These are phyloP conservation scores for Coffea humblotiana DNA, from an alignment of 305 asterid species.

Conservation along the genomic window DNA sequence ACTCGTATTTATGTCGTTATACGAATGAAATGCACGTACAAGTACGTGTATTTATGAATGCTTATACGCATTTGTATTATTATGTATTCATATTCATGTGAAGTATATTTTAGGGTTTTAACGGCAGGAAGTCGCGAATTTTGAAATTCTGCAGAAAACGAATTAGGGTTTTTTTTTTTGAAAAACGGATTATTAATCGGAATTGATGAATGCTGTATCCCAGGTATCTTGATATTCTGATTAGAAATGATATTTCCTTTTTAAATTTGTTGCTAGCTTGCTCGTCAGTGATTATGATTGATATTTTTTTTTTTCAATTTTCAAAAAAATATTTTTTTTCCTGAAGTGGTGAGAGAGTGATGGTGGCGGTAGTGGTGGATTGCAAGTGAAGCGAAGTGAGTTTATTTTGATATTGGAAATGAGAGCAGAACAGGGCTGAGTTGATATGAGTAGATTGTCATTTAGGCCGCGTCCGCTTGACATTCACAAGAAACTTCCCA, in stretches of 20 bases:
- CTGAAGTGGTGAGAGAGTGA: not conserved
- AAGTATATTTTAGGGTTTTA: slow-evolving; percentile 22
- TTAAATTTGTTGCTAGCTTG: not conserved
- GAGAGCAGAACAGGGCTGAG: slow-evolving; percentile 39
- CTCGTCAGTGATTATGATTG: not conserved
- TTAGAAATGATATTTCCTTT: not conserved
- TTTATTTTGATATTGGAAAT: slow-evolving; percentile 8
- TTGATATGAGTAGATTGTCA: slow-evolving; percentile 89
- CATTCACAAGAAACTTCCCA: slow-evolving; percentile 93
- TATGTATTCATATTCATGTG: not conserved
- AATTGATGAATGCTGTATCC: not conserved
- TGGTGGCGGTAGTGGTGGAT: slow-evolving; percentile 12
- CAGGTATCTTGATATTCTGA: not conserved
- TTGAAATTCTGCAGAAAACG: slow-evolving; percentile 8
- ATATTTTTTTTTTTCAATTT: not conserved
- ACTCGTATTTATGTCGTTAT: not conserved
- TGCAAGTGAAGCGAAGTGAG: slow-evolving; percentile 2
- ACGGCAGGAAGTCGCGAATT: slow-evolving; percentile 22
- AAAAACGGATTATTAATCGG: not conserved
- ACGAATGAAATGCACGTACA: not conserved
- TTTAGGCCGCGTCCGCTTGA: slow-evolving; percentile 99
- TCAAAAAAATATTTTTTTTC: not conserved
- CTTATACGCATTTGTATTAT: not conserved
- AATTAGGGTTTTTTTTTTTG: slow-evolving; percentile 6
- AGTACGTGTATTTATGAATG: not conserved